Percentiles rank a stretch among this genome's conserved stretches.
These are phyloP conservation scores for Bipolaris sorokiniana DNA, from an alignment of 2,329 filamentous ascomycete species.

Conservation along the genomic window DNA sequence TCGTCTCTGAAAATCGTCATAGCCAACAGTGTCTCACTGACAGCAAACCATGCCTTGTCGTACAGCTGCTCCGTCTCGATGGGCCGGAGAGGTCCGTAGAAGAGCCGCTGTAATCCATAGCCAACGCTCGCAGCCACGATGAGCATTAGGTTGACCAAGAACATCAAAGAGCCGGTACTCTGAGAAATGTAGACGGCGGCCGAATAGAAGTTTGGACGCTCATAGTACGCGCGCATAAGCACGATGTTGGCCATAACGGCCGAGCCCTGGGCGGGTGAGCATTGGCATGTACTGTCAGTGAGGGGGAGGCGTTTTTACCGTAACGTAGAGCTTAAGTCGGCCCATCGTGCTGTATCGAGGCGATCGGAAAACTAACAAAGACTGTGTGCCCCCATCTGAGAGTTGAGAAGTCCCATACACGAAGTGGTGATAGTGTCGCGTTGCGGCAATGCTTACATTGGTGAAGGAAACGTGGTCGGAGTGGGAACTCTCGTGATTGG, in stretches of 20 bases:
- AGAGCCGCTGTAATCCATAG: conserved; percentile 85
- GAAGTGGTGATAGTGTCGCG: conserved; percentile 18
- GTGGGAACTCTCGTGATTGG: conserved; percentile 11
- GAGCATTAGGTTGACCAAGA: conserved; percentile 88
- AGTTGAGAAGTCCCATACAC: conserved; percentile 15
- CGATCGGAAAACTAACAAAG: conserved; percentile 14
- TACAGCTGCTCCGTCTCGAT: conserved; percentile 97
- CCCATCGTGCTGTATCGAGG: conserved; percentile 33
- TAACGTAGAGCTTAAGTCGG: conserved; percentile 44
- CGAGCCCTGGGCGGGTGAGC: conserved; percentile 60
- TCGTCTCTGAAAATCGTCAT: conserved; percentile 99
- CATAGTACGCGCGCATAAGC: conserved; percentile 87
- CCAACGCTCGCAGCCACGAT: conserved; percentile 80
- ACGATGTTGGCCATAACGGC: conserved; percentile 83
- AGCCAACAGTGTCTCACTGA: conserved; percentile 93
- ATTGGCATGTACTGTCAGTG: conserved; percentile 6
- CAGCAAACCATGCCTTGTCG: conserved; percentile 97
- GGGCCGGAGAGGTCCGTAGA: conserved; percentile 87
- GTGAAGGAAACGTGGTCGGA: conserved; percentile 20
- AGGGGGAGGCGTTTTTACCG: conserved; percentile 28
- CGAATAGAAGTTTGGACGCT: conserved; percentile 97
- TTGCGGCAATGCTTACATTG: conserved; percentile 21
- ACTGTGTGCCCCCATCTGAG: conserved; percentile 23
- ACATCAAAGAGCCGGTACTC: conserved; percentile 94
- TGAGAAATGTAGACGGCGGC: conserved; percentile 96